Evolutionary conservation across 768 basidiomycete species (phyloP).

Genomic region (Trametes elegans): DNA sequence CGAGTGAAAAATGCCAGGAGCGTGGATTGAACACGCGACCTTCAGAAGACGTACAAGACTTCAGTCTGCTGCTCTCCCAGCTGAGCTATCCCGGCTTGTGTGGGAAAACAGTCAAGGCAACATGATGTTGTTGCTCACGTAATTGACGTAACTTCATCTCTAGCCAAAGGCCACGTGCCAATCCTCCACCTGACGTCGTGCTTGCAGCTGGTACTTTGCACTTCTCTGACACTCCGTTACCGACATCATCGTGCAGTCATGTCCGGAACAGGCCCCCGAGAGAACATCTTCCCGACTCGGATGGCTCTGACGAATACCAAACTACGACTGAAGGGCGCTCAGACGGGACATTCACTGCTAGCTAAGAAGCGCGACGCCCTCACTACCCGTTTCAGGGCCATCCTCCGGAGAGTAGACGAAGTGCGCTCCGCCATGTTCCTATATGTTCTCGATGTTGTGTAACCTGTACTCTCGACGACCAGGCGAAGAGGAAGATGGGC

Average conservation of each 20-base stretch:
- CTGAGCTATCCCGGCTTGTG: slow-evolving; percentile 35
- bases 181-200: too few species aligned
- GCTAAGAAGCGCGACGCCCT: slow-evolving; percentile 98
- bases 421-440: slow-evolving; percentile 53
- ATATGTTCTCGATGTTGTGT: neutral
- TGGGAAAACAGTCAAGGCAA: neutral
- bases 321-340: slow-evolving; percentile 83
- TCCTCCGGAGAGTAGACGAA: slow-evolving; percentile 97
- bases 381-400: slow-evolving; percentile 90
- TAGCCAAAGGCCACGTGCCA: too few species aligned
- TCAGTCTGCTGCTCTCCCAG: too few species aligned
- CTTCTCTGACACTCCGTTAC: neutral
- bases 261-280: slow-evolving; percentile 88
- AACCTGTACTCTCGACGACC: slow-evolving; percentile 9
- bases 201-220: neutral
- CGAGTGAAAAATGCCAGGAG: too few species aligned
- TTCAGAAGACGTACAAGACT: too few species aligned
- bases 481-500: slow-evolving; percentile 99
- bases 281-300: slow-evolving; percentile 94
- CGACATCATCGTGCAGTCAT: slow-evolving; percentile 38
- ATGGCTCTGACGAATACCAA: slow-evolving; percentile 97
- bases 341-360: slow-evolving; percentile 91
- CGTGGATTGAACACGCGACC: too few species aligned
- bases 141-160: too few species aligned
- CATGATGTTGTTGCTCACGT: too few species aligned